A percentile compares a stretch with the other conserved stretches of the same genome.
Conservation (phyloP, 345 rosid genomes). For the Crucihimalaya himalaica region DNA sequence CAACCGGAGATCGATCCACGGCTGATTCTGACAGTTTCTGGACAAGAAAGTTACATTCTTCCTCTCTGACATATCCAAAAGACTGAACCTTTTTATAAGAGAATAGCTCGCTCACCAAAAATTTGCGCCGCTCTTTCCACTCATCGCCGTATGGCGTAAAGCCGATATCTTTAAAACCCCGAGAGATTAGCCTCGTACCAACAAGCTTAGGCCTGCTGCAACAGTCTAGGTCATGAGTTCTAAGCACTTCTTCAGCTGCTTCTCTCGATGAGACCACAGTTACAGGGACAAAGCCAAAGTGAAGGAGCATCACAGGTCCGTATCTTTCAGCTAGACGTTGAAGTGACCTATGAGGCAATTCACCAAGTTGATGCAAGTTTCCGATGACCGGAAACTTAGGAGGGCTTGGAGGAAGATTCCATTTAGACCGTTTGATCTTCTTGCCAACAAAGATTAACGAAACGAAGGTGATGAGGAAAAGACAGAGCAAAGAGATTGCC, state of each 20-base stretch:
- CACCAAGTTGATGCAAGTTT: conserved; percentile 45
- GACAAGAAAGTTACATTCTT: conserved; percentile 46
- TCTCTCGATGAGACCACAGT: conserved; percentile 49
- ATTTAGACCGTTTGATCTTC: conserved; percentile 20
- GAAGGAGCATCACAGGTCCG: conserved; percentile 51
- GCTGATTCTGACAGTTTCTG: conserved; percentile 32
- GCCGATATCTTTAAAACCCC: conserved; percentile 44
- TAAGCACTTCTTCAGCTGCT: conserved; percentile 47
- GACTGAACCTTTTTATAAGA: conserved; percentile 40
- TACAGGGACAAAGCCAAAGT: conserved; percentile 39
- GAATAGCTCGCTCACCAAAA: conserved; percentile 45
- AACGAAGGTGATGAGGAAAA: conserved; percentile 10
- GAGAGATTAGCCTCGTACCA: conserved; percentile 43
- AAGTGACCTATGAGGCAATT: conserved; percentile 40
- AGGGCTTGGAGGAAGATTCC: conserved; percentile 52
- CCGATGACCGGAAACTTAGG: conserved; percentile 49
- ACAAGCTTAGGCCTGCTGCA: conserved; percentile 47
- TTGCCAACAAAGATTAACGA: neutral
- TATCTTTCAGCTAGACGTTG: conserved; percentile 45
- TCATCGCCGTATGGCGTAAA: conserved; percentile 44
- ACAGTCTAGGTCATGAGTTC: conserved; percentile 47
- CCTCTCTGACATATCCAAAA: conserved; percentile 42
- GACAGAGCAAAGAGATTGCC: conserved; percentile 25
- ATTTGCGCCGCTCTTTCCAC: conserved; percentile 53
- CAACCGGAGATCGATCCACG: conserved; percentile 6